Percentiles rank a stretch among this genome's conserved stretches.
phyloP scores from a whole-genome alignment of 2,329 filamentous ascomycete genomes.

The Fusarium praegraminearum region DNA sequence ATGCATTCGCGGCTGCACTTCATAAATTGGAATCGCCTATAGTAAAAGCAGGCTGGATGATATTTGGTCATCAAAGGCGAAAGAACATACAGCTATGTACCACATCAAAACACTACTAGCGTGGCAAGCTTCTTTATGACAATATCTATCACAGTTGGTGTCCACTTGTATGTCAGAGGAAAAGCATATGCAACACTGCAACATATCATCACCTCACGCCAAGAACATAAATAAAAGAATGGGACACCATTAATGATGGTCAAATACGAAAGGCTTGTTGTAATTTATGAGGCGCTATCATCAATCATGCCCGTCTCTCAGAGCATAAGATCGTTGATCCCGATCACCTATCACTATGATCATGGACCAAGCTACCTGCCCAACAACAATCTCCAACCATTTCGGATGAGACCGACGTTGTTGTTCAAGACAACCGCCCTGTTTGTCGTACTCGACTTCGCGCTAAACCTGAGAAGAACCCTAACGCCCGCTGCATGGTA shows the following conservation, averaged over 20 bases:
- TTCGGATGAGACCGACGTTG: slow-evolving; percentile 16
- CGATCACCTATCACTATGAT: slow-evolving; percentile 17
- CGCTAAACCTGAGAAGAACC: slow-evolving; percentile 17
- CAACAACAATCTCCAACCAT: slow-evolving; percentile 27
- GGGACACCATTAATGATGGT: not conserved
- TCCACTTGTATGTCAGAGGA: not conserved
- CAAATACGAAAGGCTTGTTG: slow-evolving; percentile 27
- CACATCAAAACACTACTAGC: not conserved
- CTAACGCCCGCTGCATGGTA: slow-evolving; percentile 20
- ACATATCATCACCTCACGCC: not conserved
- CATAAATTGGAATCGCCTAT: no score
- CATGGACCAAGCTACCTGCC: slow-evolving; percentile 3
- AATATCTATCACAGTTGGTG: not conserved
- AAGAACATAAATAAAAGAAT: not conserved
- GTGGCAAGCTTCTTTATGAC: not conserved
- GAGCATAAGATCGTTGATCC: slow-evolving; percentile 22
- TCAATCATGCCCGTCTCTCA: slow-evolving; percentile 40
- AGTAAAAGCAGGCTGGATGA: not conserved
- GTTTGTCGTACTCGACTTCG: slow-evolving; percentile 5
- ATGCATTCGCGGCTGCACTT: not conserved
- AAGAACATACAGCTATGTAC: not conserved
- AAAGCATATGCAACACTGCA: not conserved
- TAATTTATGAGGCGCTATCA: slow-evolving; percentile 35
- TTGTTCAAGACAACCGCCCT: slow-evolving; percentile 19
- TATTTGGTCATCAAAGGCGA: not conserved